Evolutionary conservation across 2,329 filamentous ascomycete genomes (phyloP), one percentile per base, ranked within the genome.

Genomic region (Sarocladium kiliense): DNA sequence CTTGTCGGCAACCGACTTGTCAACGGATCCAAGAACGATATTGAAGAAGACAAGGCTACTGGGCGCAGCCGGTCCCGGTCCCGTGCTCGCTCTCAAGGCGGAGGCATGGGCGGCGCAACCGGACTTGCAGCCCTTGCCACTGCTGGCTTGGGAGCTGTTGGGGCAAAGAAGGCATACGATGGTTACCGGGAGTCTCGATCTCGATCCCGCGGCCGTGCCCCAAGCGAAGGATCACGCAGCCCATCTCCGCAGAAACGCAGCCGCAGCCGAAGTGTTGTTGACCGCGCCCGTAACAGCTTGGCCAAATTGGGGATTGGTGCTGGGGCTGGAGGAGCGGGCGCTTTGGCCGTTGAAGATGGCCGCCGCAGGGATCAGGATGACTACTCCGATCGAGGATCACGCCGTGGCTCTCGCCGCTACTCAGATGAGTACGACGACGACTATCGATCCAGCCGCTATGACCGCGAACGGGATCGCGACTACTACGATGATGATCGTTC

Each of bases 1-100:
- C 80, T 97, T 45, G 84, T 93, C 30, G 88, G 90, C 44, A 96
- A 91, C 71, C 87, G 89, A 55, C 75, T 96, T 58, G 82, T 96
- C 68, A 92, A 96, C 65, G 92, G 92, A 19, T 84, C 88, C 49
- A 80, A 78, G 73, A 82, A 77, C 69, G 82, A 80, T 65, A 87
- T 84, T 67, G 85, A 78, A 65, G 83, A 78, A 74, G 85, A 80
- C 69, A 74, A 71, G 58, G 70, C 69, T 45, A 82, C 78, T 0
- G 81, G 83, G 16, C 79, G 86, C 47, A 90, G 87, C 60, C 84
- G 85, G 45, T 90, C 88, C 26, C 81, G 86, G 51, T 89, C 87
- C 2, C 78, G 81, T 19, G 78, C 81, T 56, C 82, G 84, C 53
- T 77, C 76, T 44, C 65, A 67, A 51, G 68, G 71, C 30, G 70